These are phyloP conservation scores for Neurospora cerealis DNA, from an alignment of 495 filamentous ascomycete species.

Conservation along the genomic window DNA sequence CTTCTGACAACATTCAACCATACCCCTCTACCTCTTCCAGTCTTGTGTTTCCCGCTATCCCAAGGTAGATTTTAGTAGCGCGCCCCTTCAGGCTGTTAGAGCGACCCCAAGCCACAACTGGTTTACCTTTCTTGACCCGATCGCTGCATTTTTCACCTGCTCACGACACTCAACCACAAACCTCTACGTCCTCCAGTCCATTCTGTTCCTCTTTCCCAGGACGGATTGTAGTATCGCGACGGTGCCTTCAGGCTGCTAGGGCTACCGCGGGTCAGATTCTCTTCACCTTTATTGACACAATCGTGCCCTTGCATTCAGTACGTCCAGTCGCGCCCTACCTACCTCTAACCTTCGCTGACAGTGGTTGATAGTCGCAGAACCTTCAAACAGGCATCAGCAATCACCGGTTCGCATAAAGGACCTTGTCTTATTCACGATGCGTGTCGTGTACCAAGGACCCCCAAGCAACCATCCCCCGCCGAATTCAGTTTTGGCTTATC, in stretches of 20 bases:
- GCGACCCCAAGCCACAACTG: not conserved
- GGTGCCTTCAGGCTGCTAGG: not conserved
- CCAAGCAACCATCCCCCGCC: not conserved
- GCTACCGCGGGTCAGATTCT: not conserved
- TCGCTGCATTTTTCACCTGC: not conserved
- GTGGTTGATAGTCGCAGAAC: not conserved
- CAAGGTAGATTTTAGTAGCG: not conserved
- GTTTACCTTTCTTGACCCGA: not conserved
- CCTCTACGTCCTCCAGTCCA: not conserved
- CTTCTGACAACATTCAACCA: not conserved
- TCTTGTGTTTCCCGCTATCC: not conserved
- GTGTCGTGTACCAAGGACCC: not conserved
- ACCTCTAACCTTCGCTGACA: not conserved
- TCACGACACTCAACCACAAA: not conserved
- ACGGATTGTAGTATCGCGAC: not conserved
- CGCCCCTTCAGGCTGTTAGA: not conserved
- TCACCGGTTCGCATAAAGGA: not conserved
- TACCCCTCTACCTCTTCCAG: not conserved
- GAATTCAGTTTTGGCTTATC: not conserved
- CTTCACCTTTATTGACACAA: not conserved
- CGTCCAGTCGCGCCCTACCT: not conserved
- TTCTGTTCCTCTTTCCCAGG: not conserved
- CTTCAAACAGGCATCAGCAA: not conserved
- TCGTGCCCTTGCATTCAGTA: not conserved
- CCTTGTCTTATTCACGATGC: not conserved